Percentiles rank a stretch among this genome's conserved stretches.
These are phyloP conservation scores for Kluyveromyces dobzhanskii DNA, from an alignment of 805 yeast species.

Conservation along the genomic window DNA sequence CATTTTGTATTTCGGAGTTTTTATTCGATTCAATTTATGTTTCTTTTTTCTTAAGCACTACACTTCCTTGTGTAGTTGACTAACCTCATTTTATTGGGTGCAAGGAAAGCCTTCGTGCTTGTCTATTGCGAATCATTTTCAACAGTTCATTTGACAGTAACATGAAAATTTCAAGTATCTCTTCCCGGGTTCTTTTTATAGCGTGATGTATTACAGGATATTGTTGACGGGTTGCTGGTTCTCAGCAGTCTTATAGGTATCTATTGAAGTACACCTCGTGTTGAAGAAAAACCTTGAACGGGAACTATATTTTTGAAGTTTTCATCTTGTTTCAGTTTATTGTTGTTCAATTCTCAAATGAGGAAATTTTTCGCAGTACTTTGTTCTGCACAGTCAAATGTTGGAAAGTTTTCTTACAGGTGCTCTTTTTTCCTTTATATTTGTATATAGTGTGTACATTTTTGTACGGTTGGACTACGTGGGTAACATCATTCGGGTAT, in stretches of 20 bases:
- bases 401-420: not conserved
- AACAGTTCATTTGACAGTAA: not conserved
- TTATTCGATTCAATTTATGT: conserved; percentile 6
- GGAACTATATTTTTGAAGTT: not conserved
- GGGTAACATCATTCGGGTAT: not conserved
- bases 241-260: conserved; percentile 1
- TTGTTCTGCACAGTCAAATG: no score
- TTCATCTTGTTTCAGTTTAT: no score
- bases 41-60: conserved; percentile 5
- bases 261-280: conserved; percentile 3
- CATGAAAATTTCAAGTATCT: no score
- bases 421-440: not conserved
- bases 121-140: no score
- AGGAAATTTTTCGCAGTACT: no score
- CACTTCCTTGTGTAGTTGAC: no score
- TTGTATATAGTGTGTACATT: not conserved
- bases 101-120: not conserved
- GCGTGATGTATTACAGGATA: conserved; percentile 3
- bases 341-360: no score
- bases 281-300: conserved; percentile 1
- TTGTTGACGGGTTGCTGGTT: conserved; percentile 1
- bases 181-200: not conserved
- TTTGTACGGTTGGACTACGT: not conserved
- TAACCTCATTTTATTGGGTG: not conserved
- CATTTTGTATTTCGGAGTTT: conserved; percentile 7